Evolutionary conservation across 768 basidiomycete species (phyloP), one percentile per base, ranked within the genome.

Genomic region (Tubosaeta sp.): DNA sequence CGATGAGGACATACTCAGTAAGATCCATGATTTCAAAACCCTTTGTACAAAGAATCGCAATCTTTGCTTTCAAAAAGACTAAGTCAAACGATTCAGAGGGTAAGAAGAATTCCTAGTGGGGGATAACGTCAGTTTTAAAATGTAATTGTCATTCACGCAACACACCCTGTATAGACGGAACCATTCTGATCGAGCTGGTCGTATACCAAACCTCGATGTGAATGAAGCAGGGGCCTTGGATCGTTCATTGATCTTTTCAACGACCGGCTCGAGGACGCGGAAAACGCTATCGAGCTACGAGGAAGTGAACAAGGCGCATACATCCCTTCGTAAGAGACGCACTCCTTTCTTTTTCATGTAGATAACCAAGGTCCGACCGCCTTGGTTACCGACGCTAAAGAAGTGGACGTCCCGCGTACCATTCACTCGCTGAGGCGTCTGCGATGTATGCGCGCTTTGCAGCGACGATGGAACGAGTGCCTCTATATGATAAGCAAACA

Each of bases 21-120:
- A 97, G 78, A 59, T 97, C 92, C 89, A 98, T 97, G 60, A 97
- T 95, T 69, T 97, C 94, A 60, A 97, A 97, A 35, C 94, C 94
- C 63, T 90, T 91, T 0, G 89, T 84, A 59, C 94, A 94, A 25
- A 96, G 78, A 50, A 99, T 89, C 4, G 90, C 94, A 55, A 99
- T 88, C 71, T 88, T 90, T 9, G 89, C 88, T 66, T 94, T 94
- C 50, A 97, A 74, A 78, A 97, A 98, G 54, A 93, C 84, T 38
- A 97, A 75, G 63, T 92, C 89, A 56, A 83, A 91, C 0, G 94
- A 86, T 64, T 96, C 93, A 0, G 89, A 92, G 2, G 90, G 92
- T 44, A 95, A 69, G 80, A 91, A 94, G 71, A 94, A 95, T 71
- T 94, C 90, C 78, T 81, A 42, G n/a, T 29, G 25, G 25, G 25